Conservation (phyloP, 208 protist genomes). For the Trypanosoma melophagium region DNA sequence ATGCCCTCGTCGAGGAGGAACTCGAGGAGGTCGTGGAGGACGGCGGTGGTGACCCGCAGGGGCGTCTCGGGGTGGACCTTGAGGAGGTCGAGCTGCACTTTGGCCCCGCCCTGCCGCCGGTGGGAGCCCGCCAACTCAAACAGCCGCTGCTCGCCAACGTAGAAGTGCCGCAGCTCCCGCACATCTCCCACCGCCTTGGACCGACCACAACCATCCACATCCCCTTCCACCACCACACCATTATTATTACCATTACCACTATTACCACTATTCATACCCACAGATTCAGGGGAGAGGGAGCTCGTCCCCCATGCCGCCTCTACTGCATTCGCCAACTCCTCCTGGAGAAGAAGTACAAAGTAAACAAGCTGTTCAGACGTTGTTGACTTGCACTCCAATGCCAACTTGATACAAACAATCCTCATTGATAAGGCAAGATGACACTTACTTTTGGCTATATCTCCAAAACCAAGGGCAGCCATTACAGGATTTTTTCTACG, state of each 20-base stretch:
- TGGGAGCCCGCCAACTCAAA: constrained; percentile 70
- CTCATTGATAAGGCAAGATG: constrained; percentile 43
- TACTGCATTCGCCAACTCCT: constrained; percentile 54
- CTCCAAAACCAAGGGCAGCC: constrained; percentile 58
- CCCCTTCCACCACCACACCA: too few relatives aligned
- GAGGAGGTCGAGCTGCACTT: constrained; percentile 80
- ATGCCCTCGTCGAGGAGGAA: constrained; percentile 29
- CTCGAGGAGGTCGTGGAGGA: constrained; percentile 62
- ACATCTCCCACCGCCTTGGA: constrained; percentile 28
- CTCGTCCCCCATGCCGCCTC: constrained; percentile 28
- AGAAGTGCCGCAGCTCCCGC: constrained; percentile 42
- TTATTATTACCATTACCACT: too few relatives aligned
- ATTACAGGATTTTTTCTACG: constrained; percentile 25
- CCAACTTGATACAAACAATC: constrained; percentile 47
- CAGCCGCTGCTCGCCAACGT: constrained; percentile 54
- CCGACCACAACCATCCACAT: neutral
- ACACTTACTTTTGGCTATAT: constrained; percentile 52
- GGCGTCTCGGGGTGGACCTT: constrained; percentile 65
- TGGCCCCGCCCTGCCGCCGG: constrained; percentile 63
- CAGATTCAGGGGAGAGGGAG: too few relatives aligned
- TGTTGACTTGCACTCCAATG: constrained; percentile 36
- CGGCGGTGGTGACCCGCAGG: constrained; percentile 40
- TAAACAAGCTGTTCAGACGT: constrained; percentile 44
- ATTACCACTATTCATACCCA: too few relatives aligned
- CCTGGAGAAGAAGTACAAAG: constrained; percentile 75